These are phyloP conservation scores for Candida boidinii DNA, from an alignment of 805 yeast genomes.

Conservation along the genomic window DNA sequence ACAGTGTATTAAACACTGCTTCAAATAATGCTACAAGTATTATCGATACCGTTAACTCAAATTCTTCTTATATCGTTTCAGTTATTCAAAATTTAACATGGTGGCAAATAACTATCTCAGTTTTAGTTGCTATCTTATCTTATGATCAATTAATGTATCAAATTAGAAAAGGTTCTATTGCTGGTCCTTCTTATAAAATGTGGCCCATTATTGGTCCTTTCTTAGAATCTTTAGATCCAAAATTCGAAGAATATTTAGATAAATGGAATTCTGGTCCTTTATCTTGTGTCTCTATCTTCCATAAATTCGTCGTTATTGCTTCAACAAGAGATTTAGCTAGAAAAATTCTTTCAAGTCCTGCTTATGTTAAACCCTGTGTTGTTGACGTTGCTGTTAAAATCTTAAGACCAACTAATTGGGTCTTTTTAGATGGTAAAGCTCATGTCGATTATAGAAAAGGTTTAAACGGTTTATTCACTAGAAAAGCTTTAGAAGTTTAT, in stretches of 20 bases:
- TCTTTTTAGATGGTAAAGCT: slow-evolving; percentile 90
- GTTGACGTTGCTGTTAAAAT: slow-evolving; percentile 96
- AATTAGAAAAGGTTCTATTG: slow-evolving; percentile 75
- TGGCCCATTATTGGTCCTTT: slow-evolving; percentile 98
- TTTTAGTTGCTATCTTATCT: slow-evolving; percentile 38
- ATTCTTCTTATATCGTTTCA: too few relatives aligned
- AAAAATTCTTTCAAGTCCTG: slow-evolving; percentile 76
- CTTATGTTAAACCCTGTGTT: slow-evolving; percentile 92
- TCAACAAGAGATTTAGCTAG: slow-evolving; percentile 82
- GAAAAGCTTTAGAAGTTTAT: slow-evolving; percentile 73
- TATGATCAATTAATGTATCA: slow-evolving; percentile 79
- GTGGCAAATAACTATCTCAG: slow-evolving; percentile 42
- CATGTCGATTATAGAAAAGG: slow-evolving; percentile 91
- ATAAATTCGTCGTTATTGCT: slow-evolving; percentile 94
- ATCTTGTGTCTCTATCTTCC: slow-evolving; percentile 95
- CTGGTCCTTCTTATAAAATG: slow-evolving; percentile 79
- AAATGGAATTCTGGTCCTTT: slow-evolving; percentile 95
- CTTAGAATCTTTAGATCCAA: slow-evolving; percentile 88
- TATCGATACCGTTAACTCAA: too few relatives aligned
- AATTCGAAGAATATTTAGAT: slow-evolving; percentile 84
- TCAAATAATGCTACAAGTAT: too few relatives aligned
- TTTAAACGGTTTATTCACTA: slow-evolving; percentile 82
- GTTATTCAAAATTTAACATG: slow-evolving; percentile 30
- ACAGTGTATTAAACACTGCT: too few relatives aligned
- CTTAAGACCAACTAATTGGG: slow-evolving; percentile 95